Evolutionary conservation across 495 filamentous ascomycete genomes (phyloP).

Genomic region (Penicillium verhagenii): DNA sequence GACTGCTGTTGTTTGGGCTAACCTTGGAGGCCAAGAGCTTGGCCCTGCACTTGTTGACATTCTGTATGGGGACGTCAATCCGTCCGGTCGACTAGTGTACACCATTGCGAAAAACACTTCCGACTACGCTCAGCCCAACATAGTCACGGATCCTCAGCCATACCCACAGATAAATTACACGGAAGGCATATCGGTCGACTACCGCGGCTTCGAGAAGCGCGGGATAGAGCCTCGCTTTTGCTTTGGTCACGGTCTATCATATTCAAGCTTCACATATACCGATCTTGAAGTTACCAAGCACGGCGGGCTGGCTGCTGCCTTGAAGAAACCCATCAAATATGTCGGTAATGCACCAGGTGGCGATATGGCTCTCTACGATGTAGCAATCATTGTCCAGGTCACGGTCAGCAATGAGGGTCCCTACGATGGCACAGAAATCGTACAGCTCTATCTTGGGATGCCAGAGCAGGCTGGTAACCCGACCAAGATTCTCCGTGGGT

Average conservation of each 20-base stretch:
- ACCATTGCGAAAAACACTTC: constrained; percentile 68
- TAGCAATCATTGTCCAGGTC: constrained; percentile 46
- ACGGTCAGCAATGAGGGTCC: constrained; percentile 56
- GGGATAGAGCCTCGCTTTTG: constrained; percentile 59
- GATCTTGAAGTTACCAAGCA: constrained; percentile 29
- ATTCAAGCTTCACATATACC: constrained; percentile 57
- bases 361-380: constrained; percentile 54
- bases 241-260: constrained; percentile 67
- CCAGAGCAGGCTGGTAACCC: constrained; percentile 29
- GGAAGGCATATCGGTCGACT: constrained; percentile 58
- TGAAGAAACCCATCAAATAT: constrained; percentile 6
- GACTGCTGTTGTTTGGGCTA: constrained; percentile 72
- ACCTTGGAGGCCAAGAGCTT: constrained; percentile 74
- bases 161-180: constrained; percentile 41
- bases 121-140: constrained; percentile 51
- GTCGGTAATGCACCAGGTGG: constrained; percentile 44
- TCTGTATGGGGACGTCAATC: constrained; percentile 59
- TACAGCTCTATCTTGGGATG: constrained; percentile 63
- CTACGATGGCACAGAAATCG: constrained; percentile 50
- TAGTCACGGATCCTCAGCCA: constrained; percentile 6
- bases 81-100: constrained; percentile 63
- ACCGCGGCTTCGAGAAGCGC: constrained; percentile 57
- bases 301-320: background rate
- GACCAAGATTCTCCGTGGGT: constrained; percentile 51
- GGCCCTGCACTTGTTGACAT: constrained; percentile 72